phyloP scores from a whole-genome alignment of 2,329 filamentous ascomycete species.

The Cladosporium sphaerospermum region DNA sequence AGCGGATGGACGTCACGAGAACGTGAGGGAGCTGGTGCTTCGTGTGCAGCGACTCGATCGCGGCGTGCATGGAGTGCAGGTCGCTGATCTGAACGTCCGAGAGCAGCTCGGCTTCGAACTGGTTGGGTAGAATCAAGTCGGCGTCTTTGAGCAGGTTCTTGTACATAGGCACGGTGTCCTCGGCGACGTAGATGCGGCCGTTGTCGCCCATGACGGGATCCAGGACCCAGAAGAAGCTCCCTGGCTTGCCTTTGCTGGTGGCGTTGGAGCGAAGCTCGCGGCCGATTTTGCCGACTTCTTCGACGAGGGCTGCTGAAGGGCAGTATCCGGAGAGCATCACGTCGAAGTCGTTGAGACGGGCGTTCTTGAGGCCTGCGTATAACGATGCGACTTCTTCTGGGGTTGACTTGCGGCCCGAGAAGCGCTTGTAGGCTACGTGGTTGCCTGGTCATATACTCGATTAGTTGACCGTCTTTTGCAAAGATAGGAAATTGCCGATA shows the following conservation, averaged over 20 bases:
- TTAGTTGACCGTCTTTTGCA: slow-evolving; percentile 14
- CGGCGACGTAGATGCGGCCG: slow-evolving; percentile 80
- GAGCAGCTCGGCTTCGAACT: slow-evolving; percentile 93
- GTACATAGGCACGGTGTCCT: slow-evolving; percentile 88
- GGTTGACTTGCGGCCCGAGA: slow-evolving; percentile 75
- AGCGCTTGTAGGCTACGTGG: slow-evolving; percentile 85
- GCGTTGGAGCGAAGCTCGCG: slow-evolving; percentile 68
- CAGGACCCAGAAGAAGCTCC: slow-evolving; percentile 91
- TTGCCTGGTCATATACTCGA: slow-evolving; percentile 58
- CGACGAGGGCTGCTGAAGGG: slow-evolving; percentile 76
- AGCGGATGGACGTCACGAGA: slow-evolving; percentile 81
- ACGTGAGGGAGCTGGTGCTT: slow-evolving; percentile 66
- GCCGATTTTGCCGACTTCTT: slow-evolving; percentile 77
- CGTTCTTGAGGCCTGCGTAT: slow-evolving; percentile 77
- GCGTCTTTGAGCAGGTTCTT: slow-evolving; percentile 71
- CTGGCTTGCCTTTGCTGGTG: slow-evolving; percentile 47
- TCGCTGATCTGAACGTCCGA: slow-evolving; percentile 79
- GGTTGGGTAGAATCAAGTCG: slow-evolving; percentile 90
- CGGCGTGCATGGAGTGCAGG: slow-evolving; percentile 63
- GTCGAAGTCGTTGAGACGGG: slow-evolving; percentile 81
- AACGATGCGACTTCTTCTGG: slow-evolving; percentile 78
- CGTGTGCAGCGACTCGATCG: slow-evolving; percentile 71
- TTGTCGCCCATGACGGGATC: slow-evolving; percentile 99
- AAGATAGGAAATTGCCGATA: background rate
- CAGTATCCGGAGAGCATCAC: slow-evolving; percentile 95